Percentiles rank a stretch among this genome's conserved stretches.
phyloP scores from a whole-genome alignment of 2,329 filamentous ascomycete genomes.

The Septoria linicola region DNA sequence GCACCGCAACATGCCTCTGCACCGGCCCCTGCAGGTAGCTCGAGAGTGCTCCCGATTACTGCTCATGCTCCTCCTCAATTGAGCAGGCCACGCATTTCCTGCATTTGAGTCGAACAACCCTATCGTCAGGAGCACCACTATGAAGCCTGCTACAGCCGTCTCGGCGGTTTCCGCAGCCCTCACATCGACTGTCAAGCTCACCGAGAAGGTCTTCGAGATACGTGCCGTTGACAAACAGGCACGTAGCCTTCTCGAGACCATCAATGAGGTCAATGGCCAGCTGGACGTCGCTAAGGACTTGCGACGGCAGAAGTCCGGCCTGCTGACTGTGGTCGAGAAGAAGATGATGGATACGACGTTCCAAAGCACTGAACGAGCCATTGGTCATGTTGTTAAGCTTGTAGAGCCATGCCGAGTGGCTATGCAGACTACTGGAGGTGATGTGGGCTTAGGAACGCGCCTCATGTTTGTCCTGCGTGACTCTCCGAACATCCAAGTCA shows the following conservation, averaged over 20 bases:
- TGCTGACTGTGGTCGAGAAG: slow-evolving; percentile 17
- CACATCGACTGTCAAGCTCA: not conserved
- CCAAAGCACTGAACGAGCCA: slow-evolving; percentile 15
- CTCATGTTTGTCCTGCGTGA: slow-evolving; percentile 21
- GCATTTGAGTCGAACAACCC: too few species aligned
- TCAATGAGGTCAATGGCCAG: slow-evolving; percentile 15
- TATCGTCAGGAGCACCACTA: too few species aligned
- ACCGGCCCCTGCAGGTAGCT: too few species aligned
- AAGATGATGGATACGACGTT: slow-evolving; percentile 15
- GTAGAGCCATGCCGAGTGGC: slow-evolving; percentile 21
- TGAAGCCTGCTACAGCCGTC: not conserved
- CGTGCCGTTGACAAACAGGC: slow-evolving; percentile 21
- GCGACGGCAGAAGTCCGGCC: slow-evolving; percentile 16
- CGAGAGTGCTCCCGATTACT: too few species aligned
- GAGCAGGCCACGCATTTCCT: too few species aligned
- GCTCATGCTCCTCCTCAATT: too few species aligned
- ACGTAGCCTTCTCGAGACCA: slow-evolving; percentile 19
- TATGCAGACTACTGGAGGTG: slow-evolving; percentile 15
- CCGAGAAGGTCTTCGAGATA: slow-evolving; percentile 20
- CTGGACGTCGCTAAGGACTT: slow-evolving; percentile 17
- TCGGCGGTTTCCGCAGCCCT: not conserved
- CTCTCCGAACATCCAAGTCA: slow-evolving; percentile 16
- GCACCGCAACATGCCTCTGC: too few species aligned
- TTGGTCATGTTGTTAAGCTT: slow-evolving; percentile 19
- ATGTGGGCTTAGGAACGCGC: slow-evolving; percentile 5